These are phyloP conservation scores for Cytospora mali DNA, from an alignment of 2,329 filamentous ascomycete genomes.

Conservation along the genomic window DNA sequence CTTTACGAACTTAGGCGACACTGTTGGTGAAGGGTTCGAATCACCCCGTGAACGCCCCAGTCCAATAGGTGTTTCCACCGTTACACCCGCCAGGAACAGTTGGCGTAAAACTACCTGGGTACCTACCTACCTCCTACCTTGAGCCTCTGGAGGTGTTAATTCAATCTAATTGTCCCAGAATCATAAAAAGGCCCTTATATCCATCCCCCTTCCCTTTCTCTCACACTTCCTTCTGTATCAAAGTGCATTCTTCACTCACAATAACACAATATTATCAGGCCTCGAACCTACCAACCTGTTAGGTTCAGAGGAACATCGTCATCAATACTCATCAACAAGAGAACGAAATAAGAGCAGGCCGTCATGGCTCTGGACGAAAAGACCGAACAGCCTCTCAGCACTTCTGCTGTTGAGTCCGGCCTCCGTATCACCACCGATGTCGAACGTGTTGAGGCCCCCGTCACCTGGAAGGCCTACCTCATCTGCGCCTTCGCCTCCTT, in stretches of 20 bases:
- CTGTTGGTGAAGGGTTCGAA: not conserved
- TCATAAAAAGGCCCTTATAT: constrained; percentile 20
- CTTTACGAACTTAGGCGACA: not conserved
- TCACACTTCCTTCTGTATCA: not conserved
- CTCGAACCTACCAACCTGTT: not conserved
- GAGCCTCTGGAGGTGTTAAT: no score
- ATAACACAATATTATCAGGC: not conserved
- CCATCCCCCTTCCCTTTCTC: constrained; percentile 4
- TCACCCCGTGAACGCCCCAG: not conserved
- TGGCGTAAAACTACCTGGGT: not conserved
- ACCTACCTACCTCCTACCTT: not conserved
- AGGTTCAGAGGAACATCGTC: not conserved
- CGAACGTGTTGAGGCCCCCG: constrained; percentile 65
- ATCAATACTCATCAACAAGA: constrained; percentile 4
- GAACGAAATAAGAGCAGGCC: not conserved
- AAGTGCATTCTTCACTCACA: not conserved
- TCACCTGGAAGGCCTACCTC: constrained; percentile 69
- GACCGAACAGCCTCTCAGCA: constrained; percentile 7
- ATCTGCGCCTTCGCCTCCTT: constrained; percentile 73
- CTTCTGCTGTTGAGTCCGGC: constrained; percentile 29
- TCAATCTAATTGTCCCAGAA: constrained; percentile 1
- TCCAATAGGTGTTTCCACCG: not conserved
- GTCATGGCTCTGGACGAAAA: constrained; percentile 25
- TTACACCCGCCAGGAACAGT: constrained; percentile 1
- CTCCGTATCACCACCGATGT: constrained; percentile 54